phyloP scores from a whole-genome alignment of 192 early-diverging fungal genomes.

The Spizellomyces sp. region DNA sequence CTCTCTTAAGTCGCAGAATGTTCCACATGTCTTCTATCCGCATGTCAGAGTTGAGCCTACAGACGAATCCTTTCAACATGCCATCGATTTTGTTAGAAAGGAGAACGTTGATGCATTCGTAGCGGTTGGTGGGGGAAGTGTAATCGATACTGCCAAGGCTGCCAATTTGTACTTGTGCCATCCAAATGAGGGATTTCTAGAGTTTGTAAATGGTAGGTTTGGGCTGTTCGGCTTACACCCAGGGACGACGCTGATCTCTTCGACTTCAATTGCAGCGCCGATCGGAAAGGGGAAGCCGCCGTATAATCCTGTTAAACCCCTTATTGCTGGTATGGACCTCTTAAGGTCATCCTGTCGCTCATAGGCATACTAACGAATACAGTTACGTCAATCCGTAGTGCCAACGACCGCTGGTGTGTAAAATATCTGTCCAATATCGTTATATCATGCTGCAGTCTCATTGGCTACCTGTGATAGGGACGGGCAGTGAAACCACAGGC shows the following conservation, averaged over 20 bases:
- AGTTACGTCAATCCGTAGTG: too few relatives aligned
- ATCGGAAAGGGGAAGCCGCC: constrained; percentile 84
- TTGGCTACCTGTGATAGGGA: constrained; percentile 45
- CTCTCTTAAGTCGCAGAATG: constrained; percentile 69
- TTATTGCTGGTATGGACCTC: constrained; percentile 59
- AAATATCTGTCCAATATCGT: too few relatives aligned
- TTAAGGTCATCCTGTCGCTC: too few relatives aligned
- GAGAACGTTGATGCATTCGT: constrained; percentile 82
- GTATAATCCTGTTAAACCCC: constrained; percentile 70
- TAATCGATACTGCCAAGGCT: constrained; percentile 90
- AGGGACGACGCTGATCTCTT: not conserved
- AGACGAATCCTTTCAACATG: constrained; percentile 74
- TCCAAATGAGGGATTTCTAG: constrained; percentile 80
- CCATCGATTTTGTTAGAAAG: constrained; percentile 75
- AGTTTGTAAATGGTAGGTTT: constrained; percentile 76
- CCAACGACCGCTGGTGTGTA: constrained; percentile 8
- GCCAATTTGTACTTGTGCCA: constrained; percentile 85
- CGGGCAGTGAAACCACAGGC: constrained; percentile 90
- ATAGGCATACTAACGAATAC: too few relatives aligned
- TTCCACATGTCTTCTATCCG: constrained; percentile 74
- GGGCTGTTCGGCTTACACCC: not conserved
- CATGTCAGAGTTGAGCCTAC: constrained; percentile 83
- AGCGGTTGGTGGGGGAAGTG: constrained; percentile 89
- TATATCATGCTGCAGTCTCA: not conserved
- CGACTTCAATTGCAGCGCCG: constrained; percentile 53